Evolutionary conservation across 2,329 filamentous ascomycete species (phyloP).

Genomic region (Exophiala viscosa): DNA sequence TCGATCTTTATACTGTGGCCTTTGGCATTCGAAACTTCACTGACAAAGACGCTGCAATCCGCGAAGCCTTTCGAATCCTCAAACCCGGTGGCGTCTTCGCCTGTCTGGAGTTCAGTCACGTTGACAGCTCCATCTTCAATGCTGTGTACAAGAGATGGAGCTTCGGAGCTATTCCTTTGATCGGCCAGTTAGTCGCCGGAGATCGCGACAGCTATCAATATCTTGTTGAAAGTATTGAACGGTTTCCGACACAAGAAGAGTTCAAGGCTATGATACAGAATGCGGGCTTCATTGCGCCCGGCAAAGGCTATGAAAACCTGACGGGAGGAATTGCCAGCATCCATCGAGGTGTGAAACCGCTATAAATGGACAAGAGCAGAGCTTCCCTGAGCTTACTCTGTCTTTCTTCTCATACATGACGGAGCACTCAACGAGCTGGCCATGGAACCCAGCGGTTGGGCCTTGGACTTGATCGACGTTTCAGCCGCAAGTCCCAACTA

Average conservation of each 20-base stretch:
- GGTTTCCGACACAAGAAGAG: slow-evolving; percentile 79
- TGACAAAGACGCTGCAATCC: slow-evolving; percentile 76
- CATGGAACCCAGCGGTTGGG: background rate
- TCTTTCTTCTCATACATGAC: too few relatives aligned
- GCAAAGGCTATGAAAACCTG: slow-evolving; percentile 80
- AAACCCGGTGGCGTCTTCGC: slow-evolving; percentile 95
- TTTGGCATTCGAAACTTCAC: slow-evolving; percentile 98
- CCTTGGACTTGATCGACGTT: too few relatives aligned
- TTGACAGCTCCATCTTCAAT: slow-evolving; percentile 73
- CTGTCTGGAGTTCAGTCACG: slow-evolving; percentile 91
- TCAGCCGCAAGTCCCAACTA: too few relatives aligned
- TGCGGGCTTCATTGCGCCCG: slow-evolving; percentile 68
- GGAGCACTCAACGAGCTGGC: background rate
- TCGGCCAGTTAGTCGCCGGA: slow-evolving; percentile 89
- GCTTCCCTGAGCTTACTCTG: too few relatives aligned
- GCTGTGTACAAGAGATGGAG: slow-evolving; percentile 92
- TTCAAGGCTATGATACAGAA: slow-evolving; percentile 79
- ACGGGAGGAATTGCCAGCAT: slow-evolving; percentile 92
- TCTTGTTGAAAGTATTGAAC: slow-evolving; percentile 94
- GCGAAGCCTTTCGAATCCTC: slow-evolving; percentile 80
- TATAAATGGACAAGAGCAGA: slow-evolving; percentile 5
- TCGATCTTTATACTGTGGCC: slow-evolving; percentile 95
- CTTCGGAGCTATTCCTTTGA: slow-evolving; percentile 88
- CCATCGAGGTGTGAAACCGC: slow-evolving; percentile 89
- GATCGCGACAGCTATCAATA: slow-evolving; percentile 98